These are phyloP conservation scores for Mycosphaerella sp. DNA, from an alignment of 2,329 filamentous ascomycete species.

Conservation along the genomic window DNA sequence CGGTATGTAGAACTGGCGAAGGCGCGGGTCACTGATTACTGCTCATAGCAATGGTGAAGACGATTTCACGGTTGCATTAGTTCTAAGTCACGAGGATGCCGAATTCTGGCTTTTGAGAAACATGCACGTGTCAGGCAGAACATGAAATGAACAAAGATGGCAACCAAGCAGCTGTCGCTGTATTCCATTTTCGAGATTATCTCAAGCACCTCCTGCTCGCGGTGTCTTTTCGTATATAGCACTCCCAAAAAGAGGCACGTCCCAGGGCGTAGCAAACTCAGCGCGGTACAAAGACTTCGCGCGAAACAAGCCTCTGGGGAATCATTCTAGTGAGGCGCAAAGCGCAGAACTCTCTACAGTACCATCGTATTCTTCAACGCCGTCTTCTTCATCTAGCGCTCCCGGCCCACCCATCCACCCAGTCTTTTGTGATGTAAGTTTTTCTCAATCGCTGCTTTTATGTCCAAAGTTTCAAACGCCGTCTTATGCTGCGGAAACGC, in stretches of 20 bases:
- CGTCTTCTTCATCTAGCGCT: not conserved
- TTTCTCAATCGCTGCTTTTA: constrained; percentile 19
- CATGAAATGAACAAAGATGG: not conserved
- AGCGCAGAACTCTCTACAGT: not conserved
- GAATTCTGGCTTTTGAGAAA: not conserved
- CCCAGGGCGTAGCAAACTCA: not conserved
- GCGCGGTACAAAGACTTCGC: not conserved
- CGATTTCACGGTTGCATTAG: not conserved
- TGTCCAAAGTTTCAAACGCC: constrained; percentile 21
- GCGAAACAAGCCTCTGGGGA: not conserved
- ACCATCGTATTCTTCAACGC: not conserved
- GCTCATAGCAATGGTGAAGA: too few relatives aligned
- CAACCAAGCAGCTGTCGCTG: constrained; percentile 6
- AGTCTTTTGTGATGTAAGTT: not conserved
- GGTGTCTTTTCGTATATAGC: not conserved
- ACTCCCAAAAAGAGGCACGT: not conserved
- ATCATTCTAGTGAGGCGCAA: constrained; percentile 2
- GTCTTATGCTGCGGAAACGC: constrained; percentile 20
- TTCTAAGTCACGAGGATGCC: not conserved
- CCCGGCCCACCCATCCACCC: not conserved
- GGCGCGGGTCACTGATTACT: too few relatives aligned
- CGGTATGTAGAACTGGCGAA: too few relatives aligned
- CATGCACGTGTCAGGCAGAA: not conserved
- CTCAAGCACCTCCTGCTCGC: not conserved
- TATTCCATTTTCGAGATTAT: constrained; percentile 3